Conservation (phyloP, 2,329 filamentous ascomycete genomes). For the Pochonia chlamydosporia region DNA sequence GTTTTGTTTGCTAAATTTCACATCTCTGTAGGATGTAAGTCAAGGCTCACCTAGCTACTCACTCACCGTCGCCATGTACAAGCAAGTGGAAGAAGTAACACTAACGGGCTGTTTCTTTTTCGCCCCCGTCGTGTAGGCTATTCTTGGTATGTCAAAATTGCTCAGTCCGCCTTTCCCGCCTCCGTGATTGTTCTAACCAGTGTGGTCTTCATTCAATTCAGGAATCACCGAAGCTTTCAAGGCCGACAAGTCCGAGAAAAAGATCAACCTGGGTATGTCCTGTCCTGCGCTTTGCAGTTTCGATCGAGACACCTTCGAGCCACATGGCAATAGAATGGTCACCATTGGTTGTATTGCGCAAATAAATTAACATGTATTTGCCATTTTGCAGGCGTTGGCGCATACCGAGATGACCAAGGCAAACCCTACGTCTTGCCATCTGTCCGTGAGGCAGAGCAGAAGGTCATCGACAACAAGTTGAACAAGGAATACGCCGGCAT, state of each 20-base stretch:
- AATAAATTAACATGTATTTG: conserved; percentile 7
- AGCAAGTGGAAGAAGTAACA: background rate
- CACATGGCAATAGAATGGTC: background rate
- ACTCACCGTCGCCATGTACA: background rate
- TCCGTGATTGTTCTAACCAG: conserved; percentile 17
- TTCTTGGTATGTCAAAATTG: conserved; percentile 64
- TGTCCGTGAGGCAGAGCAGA: conserved; percentile 81
- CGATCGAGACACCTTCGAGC: background rate
- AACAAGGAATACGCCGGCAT: conserved; percentile 99
- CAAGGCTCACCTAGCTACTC: background rate
- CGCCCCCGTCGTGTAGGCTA: conserved; percentile 54
- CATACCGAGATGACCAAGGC: conserved; percentile 96
- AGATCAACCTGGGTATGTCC: conserved; percentile 87
- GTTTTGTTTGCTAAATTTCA: background rate
- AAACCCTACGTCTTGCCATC: conserved; percentile 98
- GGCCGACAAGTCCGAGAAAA: conserved; percentile 85
- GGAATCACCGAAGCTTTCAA: conserved; percentile 99
- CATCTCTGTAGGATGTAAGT: conserved; percentile 13
- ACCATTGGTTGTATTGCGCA: conserved; percentile 2
- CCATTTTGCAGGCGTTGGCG: conserved; percentile 69
- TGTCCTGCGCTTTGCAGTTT: conserved; percentile 3
- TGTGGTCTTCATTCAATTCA: conserved; percentile 21
- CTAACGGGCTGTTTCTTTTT: background rate
- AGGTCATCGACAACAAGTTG: conserved; percentile 68
- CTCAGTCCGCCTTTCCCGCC: conserved; percentile 13